A percentile compares a stretch with the other conserved stretches of the same genome.
phyloP scores from a whole-genome alignment of 495 filamentous ascomycete species.

The Lentithecium fluviatile region DNA sequence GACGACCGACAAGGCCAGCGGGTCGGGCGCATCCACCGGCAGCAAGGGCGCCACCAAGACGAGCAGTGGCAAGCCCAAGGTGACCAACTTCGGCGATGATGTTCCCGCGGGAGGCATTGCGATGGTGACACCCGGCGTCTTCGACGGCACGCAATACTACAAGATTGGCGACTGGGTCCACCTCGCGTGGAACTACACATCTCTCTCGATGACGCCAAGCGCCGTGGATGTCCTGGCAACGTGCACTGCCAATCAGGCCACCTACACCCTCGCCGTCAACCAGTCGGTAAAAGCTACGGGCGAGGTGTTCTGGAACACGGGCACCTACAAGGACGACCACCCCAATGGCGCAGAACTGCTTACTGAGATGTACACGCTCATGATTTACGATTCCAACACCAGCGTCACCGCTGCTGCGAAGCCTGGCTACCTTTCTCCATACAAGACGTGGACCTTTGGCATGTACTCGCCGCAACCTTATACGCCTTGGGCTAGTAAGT shows the following conservation, averaged over 20 bases:
- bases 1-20: slow-evolving; percentile 23
- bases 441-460: slow-evolving; percentile 66
- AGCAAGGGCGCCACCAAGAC: slow-evolving; percentile 26
- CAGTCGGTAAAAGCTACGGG: slow-evolving; percentile 57
- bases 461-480: slow-evolving; percentile 75
- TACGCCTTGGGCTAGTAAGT: slow-evolving; percentile 59
- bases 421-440: slow-evolving; percentile 71
- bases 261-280: slow-evolving; percentile 69
- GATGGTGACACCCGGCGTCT: slow-evolving; percentile 72
- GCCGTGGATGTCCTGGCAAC: slow-evolving; percentile 79
- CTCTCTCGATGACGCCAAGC: slow-evolving; percentile 70
- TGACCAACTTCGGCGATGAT: slow-evolving; percentile 54
- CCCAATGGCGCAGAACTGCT: slow-evolving; percentile 58
- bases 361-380: slow-evolving; percentile 77
- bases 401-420: slow-evolving; percentile 59
- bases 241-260: slow-evolving; percentile 63
- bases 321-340: slow-evolving; percentile 57
- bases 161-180: slow-evolving; percentile 84
- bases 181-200: slow-evolving; percentile 95
- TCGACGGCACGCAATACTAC: slow-evolving; percentile 68
- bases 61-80: slow-evolving; percentile 47
- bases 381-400: slow-evolving; percentile 73
- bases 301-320: slow-evolving; percentile 76
- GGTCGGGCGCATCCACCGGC: slow-evolving; percentile 6
- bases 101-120: slow-evolving; percentile 69